phyloP scores from a whole-genome alignment of 2,329 filamentous ascomycete species.

The Aspergillus transmontanensis region DNA sequence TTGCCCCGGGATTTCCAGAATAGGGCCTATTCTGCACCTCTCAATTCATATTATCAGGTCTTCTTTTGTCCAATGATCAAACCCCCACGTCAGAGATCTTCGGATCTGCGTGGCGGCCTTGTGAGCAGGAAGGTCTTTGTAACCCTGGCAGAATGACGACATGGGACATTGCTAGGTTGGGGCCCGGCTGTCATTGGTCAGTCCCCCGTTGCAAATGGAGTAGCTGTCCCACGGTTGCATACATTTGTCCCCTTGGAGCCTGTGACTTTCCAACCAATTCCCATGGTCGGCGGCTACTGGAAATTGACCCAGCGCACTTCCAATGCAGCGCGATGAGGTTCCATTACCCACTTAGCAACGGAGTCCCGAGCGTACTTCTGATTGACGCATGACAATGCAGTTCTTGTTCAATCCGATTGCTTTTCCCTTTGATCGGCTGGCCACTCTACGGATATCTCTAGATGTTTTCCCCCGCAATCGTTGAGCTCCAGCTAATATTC shows the following conservation, averaged over 20 bases:
- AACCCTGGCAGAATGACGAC: constrained; percentile 16
- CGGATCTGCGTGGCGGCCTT: constrained; percentile 25
- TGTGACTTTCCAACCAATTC: neutral
- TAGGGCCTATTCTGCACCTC: constrained; percentile 2
- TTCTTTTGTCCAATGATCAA: constrained; percentile 6
- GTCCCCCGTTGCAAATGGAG: neutral
- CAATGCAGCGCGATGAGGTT: neutral
- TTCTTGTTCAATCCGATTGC: constrained; percentile 1
- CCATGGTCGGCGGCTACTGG: neutral
- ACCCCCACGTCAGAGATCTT: constrained; percentile 32
- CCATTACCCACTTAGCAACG: neutral
- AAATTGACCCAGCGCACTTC: neutral
- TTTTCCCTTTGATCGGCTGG: neutral
- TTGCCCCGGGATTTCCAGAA: constrained; percentile 3
- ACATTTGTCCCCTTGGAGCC: constrained; percentile 3
- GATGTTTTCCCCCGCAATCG: neutral
- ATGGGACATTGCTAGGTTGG: constrained; percentile 8
- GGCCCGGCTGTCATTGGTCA: constrained; percentile 6
- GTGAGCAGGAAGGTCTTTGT: constrained; percentile 3
- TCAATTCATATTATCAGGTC: constrained; percentile 7
- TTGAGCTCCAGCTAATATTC: neutral
- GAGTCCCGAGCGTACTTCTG: neutral
- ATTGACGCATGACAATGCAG: neutral
- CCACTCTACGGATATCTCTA: neutral
- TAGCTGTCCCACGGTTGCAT: constrained; percentile 12